Percentiles rank a stretch among this genome's conserved stretches.
These are phyloP conservation scores for Aegle marmelos DNA, from an alignment of 345 rosid genomes.

Conservation along the genomic window DNA sequence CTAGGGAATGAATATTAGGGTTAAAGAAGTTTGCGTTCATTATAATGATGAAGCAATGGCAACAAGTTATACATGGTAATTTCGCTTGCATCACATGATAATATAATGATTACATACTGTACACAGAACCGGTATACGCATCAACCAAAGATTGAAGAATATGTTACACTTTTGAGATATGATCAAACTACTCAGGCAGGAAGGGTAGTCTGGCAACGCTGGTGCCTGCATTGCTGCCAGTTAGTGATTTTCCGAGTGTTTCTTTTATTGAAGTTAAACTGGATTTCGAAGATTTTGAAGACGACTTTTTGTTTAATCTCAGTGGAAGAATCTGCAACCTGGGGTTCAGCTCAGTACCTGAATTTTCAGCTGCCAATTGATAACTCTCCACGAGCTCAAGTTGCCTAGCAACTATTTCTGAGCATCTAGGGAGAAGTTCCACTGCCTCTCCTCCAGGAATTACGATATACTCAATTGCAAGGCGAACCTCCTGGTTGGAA, in stretches of 20 bases:
- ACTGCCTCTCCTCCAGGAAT: constrained; percentile 95
- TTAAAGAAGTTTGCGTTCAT: neutral
- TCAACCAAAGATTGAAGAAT: constrained; percentile 11
- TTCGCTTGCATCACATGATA: constrained; percentile 1
- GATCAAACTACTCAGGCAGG: constrained; percentile 55
- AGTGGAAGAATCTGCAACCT: constrained; percentile 90
- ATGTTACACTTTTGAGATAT: constrained; percentile 1
- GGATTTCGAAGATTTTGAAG: constrained; percentile 35
- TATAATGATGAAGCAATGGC: neutral
- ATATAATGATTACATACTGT: constrained; percentile 17
- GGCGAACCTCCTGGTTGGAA: constrained; percentile 69
- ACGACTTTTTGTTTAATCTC: constrained; percentile 45
- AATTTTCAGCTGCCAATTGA: constrained; percentile 78
- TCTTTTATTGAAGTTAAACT: constrained; percentile 19
- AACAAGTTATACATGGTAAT: neutral
- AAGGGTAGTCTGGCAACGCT: constrained; percentile 63
- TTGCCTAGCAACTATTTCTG: constrained; percentile 79
- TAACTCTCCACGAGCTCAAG: constrained; percentile 92
- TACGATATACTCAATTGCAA: constrained; percentile 88
- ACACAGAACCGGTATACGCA: constrained; percentile 11
- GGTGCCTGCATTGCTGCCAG: constrained; percentile 36
- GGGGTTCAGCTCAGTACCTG: constrained; percentile 75
- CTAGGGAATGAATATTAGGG: no score
- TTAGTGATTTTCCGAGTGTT: constrained; percentile 15
- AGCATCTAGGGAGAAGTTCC: constrained; percentile 90